A percentile compares a stretch with the other conserved stretches of the same genome.
Conservation (phyloP, 1,284 basidiomycete species). For the Termitomyces sp. region DNA sequence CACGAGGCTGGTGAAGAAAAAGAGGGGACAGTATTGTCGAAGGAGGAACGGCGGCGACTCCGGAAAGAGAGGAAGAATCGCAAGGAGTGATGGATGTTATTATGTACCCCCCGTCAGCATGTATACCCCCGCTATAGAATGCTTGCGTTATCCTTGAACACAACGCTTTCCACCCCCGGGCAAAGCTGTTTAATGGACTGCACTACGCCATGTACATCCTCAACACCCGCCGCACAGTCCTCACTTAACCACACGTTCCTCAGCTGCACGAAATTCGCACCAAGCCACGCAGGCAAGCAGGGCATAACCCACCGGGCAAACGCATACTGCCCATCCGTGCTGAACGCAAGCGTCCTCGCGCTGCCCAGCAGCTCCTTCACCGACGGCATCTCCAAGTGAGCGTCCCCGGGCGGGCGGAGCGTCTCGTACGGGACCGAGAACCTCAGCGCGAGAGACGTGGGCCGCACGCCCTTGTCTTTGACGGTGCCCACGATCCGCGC, state of each 20-base stretch:
- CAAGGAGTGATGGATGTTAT: slow-evolving; percentile 2
- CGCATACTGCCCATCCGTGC: slow-evolving; percentile 17
- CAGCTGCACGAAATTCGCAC: slow-evolving; percentile 14
- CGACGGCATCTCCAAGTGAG: too few relatives aligned
- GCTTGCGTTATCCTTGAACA: neutral
- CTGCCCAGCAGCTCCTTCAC: neutral
- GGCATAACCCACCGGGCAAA: slow-evolving; percentile 19
- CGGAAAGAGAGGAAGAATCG: slow-evolving; percentile 13
- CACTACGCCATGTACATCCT: neutral
- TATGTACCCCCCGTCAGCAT: neutral
- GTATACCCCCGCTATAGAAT: slow-evolving; percentile 9
- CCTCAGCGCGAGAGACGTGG: slow-evolving; percentile 10
- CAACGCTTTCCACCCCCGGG: slow-evolving; percentile 1
- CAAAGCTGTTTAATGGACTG: slow-evolving; percentile 9
- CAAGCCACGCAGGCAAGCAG: slow-evolving; percentile 16
- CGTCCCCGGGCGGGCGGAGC: neutral
- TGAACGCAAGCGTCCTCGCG: slow-evolving; percentile 14
- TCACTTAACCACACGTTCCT: slow-evolving; percentile 11
- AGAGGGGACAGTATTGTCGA: slow-evolving; percentile 3
- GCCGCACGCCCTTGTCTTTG: slow-evolving; percentile 1
- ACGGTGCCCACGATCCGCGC: slow-evolving; percentile 5
- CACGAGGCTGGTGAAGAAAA: neutral
- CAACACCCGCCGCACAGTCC: slow-evolving; percentile 9
- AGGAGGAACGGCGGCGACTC: slow-evolving; percentile 15
- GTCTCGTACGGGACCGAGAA: slow-evolving; percentile 15